Evolutionary conservation across 306 rosid species (phyloP), one percentile per base, ranked within the genome.

Genomic region (Lathyrus sativus): DNA sequence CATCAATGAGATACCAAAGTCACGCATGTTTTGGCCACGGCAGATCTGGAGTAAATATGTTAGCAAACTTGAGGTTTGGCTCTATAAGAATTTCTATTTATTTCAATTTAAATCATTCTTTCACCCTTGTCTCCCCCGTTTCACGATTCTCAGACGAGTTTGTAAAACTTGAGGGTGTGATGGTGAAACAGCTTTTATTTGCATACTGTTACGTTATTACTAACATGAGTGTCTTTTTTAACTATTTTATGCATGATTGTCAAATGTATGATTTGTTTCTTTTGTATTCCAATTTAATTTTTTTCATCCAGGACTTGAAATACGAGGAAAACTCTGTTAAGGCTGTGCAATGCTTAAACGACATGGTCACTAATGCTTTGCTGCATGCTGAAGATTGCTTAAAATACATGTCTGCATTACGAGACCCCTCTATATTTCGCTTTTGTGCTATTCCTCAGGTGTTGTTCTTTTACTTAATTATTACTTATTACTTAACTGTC

Each of bases 391-490:
- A 88, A 76, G 96, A 95, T 81, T 72, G 87, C 83, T 81, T 95
- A 85, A 73, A 38, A 67, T 90, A 95, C 84, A 84, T 95, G 97
- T 43, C 95, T 71, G 85, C 76, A 29, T 84, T 95, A 69, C 68
- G 73, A 57, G 89, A 87, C 67, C 69, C 48, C 11, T 70, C 92
- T 17, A 88, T 85, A 74, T 95, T 95, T 79, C 86, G 93, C 48
- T 95, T 90, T 87, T 95, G 96, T 63, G 97, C 97, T 28, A 90
- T 95, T 73, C 99, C 99, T 70, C 97, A 95, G 99, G 97, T 90
- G 71, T 72, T 37, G 75, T 64, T 72, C 56, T 43, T 69, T 76
- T 81, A 10, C 63, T 77, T 11, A 28, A 15, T 56, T 8, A 18
- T 56, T 8, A 48, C 57, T 48, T 57, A 15, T 62, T 29, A 13